Evolutionary conservation across 768 basidiomycete genomes (phyloP).

Genomic region (Mycena galericulata): DNA sequence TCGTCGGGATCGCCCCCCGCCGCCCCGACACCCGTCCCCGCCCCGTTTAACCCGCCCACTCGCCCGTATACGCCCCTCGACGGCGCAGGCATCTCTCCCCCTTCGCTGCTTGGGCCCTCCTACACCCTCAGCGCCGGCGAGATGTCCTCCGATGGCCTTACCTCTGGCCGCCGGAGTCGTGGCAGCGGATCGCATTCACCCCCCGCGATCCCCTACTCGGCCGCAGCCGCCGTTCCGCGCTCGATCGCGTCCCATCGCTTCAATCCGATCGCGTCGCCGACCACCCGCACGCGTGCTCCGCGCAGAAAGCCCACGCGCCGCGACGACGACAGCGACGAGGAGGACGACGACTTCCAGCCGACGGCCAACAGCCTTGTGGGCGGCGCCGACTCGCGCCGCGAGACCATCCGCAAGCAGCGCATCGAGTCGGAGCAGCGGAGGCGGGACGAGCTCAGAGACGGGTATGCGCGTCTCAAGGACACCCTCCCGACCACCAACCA

Average conservation of each 20-base stretch:
- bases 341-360: conserved; percentile 82
- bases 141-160: conserved; percentile 77
- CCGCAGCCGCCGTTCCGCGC: conserved; percentile 64
- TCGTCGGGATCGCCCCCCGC: conserved; percentile 63
- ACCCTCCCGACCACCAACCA: conserved; percentile 91
- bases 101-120: conserved; percentile 60
- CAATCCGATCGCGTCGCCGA: conserved; percentile 76
- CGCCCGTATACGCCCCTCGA: conserved; percentile 81
- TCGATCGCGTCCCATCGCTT: conserved; percentile 77
- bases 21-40: conserved; percentile 63
- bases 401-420: conserved; percentile 91
- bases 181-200: conserved; percentile 72
- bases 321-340: conserved; percentile 79
- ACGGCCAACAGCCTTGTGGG: conserved; percentile 51
- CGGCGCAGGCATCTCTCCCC: conserved; percentile 72
- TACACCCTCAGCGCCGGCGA: conserved; percentile 80
- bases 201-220: conserved; percentile 41
- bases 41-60: conserved; percentile 41
- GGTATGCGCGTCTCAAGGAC: conserved; percentile 91
- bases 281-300: conserved; percentile 66
- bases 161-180: conserved; percentile 75
- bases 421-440: conserved; percentile 95
- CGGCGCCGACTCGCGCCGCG: conserved; percentile 80
- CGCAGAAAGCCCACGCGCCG: conserved; percentile 41
- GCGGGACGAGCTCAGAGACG: conserved; percentile 92